Evolutionary conservation across 768 basidiomycete genomes (phyloP), one percentile per base, ranked within the genome.

Genomic region (Lanmaoa rubissima): DNA sequence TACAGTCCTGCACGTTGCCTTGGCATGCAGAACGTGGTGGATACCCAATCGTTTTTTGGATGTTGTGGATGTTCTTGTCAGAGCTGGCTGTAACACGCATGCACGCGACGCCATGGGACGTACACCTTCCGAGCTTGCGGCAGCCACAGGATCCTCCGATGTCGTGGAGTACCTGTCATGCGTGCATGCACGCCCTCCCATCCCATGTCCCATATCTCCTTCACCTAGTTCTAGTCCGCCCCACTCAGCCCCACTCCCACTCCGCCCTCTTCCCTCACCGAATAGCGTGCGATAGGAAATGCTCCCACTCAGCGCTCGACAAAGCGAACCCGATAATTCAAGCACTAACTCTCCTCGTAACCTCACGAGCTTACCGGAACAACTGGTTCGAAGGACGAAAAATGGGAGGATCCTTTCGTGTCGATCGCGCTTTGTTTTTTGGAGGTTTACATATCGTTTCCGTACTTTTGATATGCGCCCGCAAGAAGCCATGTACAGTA

Each of bases 101-200:
- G 12, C 32, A 12, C 21, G 31, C 1, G 17, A 47, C 16, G 21
- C 31, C 0, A 10, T 0, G 16, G 41, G 40, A 17, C 19, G 16
- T 16, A 43, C 21, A 24, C 50, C 39, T 4, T 14, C 43, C 11
- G 10, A 51, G 16, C 10, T 36, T 26, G 34, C 34, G 32, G 17
- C 0, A 7, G 2, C 1, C 13, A 9, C 0, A 1, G 2, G 24
- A 36, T 5, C 2, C 19, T 2, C 5, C 19, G 4, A 8, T 0
- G 16, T 51, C 4, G 48, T 4, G 16, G 12, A 49, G 24, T 49
- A 40, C 48, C 26, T 49, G 36, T 38, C 3, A 3, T 38, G 17
- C 12, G 11, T 11, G 40, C 19, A 4, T 13, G 11, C n/a, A 6
- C 11, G 6, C 40, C 40, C 19, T 41, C 19, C 11, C 11, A 19